phyloP scores from a whole-genome alignment of 257 asterid species.

The Leonotis leonurus region DNA sequence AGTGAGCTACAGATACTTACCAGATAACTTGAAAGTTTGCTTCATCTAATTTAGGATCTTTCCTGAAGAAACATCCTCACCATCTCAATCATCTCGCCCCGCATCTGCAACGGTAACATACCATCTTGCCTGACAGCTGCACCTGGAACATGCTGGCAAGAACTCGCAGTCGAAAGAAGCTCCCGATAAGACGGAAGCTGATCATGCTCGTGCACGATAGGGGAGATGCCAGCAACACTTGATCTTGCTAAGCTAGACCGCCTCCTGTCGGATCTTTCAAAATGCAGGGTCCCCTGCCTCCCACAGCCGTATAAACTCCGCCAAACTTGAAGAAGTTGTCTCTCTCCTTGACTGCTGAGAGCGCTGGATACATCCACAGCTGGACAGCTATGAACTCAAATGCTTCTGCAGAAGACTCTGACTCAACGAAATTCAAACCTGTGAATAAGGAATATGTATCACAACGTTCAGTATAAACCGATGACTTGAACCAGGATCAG shows the following conservation, averaged over 20 bases:
- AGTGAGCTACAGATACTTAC: constrained; percentile 28
- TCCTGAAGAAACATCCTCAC: constrained; percentile 34
- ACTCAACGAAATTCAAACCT: not conserved
- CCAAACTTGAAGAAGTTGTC: constrained; percentile 40
- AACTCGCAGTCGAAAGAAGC: constrained; percentile 33
- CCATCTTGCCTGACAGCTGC: constrained; percentile 33
- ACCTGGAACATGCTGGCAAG: constrained; percentile 29
- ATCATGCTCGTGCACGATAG: constrained; percentile 8
- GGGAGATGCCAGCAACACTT: constrained; percentile 13
- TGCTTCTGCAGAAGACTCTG: not conserved
- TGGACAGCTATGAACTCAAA: not conserved
- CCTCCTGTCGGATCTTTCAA: constrained; percentile 30
- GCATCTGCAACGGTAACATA: too few relatives aligned
- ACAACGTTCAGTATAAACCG: not conserved
- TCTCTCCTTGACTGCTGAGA: constrained; percentile 28
- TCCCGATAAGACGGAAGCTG: constrained; percentile 32
- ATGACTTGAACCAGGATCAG: not conserved
- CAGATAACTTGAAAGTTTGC: constrained; percentile 31
- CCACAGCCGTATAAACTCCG: constrained; percentile 36
- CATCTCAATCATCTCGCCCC: constrained; percentile 26
- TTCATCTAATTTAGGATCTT: constrained; percentile 31
- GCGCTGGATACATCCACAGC: constrained; percentile 13
- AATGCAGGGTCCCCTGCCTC: constrained; percentile 18
- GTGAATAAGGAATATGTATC: not conserved
- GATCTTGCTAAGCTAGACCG: constrained; percentile 32